Base-by-base conservation (phyloP, 306 rosid species). In the Prunus mongolica region DNA sequence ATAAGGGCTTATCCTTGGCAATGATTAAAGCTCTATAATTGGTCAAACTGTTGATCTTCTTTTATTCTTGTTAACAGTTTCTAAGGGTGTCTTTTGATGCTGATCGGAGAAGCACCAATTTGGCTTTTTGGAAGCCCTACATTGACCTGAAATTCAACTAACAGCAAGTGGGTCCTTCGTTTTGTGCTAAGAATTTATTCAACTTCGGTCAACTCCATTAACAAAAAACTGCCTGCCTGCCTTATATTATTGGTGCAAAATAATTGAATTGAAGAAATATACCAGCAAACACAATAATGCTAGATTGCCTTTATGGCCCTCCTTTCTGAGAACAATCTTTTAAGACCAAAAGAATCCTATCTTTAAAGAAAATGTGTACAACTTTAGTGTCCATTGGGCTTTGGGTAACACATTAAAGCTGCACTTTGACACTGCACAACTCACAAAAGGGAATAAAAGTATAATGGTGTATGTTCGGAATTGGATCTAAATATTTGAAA, bases 101-200 rank as follows among this genome's bases (percentile, higher is more conserved):
- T 74, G 78, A 87, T 82, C 74, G 69, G 60, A 56, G 69, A 75
- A 79, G 72, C 73, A 78, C 78, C 38, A 38, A 7, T 78, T 80
- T 75, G 67, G 68, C 78, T 64, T 84, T 85, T 82, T 86, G 58
- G 38, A 72, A 81, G 76, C 67, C 69, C 69, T 32, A 73, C 87
- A 85, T 86, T 87, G 93, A 91, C 91, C 77, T 79, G 79, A 75
- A 76, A 65, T 79, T 41, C 83, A 76, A 75, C 73, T 78, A 50
- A 38, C 65, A 69, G 2, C 24, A 79, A 13, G 80, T 74, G 85
- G 89, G 86, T 75, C 78, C 83, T 57, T 72, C 11, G 75, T 67
- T 80, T 81, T 28, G 65, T 83, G 79, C 50, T 55, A 47, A 24
- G 65, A 67, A 73, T 81, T 62, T 73, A 79, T 56, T 66, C 64